Base-by-base conservation (phyloP, 2,329 filamentous ascomycete genomes). In the Pyricularia sp. region DNA sequence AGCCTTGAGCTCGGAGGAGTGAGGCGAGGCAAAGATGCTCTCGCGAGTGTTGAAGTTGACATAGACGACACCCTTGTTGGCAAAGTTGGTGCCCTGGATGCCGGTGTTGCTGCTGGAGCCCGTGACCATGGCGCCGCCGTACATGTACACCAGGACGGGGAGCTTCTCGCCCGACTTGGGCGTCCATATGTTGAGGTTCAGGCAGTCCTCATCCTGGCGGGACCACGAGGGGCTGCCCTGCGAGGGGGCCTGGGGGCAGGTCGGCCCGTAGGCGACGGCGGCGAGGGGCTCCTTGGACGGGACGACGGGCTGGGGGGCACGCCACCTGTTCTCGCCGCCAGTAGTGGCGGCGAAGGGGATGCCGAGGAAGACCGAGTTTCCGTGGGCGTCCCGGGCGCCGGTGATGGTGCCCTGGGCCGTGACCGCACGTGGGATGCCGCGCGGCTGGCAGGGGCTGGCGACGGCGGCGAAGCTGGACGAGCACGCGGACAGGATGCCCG, bases 101-200 rank as follows among this genome's bases (percentile, higher is more conserved):
- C 17, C 33, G 25, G 65, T n/a, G 25, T 66, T 66, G 65, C 65
- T 66, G 65, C 50, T 66, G 20, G 65, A 58, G 1, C 36, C 36
- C 3, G 36, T 66, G 65, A 66, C 65, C 65, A 66, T 66, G 65
- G 65, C 65, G 14, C 65, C 65, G 36, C 65, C 65, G 36, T 66
- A 66, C 65, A 66, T 66, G 36, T 66, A 58, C 14, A 66, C 65
- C 11, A 66, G 50, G 14, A 66, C 65, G 33, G 65, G 65, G 14
- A 58, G 36, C 20, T 66, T 31, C 36, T 30, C 36, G 33, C 33
- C 36, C 3, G 65, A 50, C 26, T n/a, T 20, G 12, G 65, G 65
- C 65, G 65, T 26, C 65, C 36, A 58, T 14, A 66, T 36, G 36
- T 66, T 66, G 12, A 66, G 23, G 33, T 66, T 58, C 36, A 66